Percentiles rank a stretch among this genome's conserved stretches.
These are phyloP conservation scores for Fagus crenata DNA, from an alignment of 306 rosid species.

Conservation along the genomic window DNA sequence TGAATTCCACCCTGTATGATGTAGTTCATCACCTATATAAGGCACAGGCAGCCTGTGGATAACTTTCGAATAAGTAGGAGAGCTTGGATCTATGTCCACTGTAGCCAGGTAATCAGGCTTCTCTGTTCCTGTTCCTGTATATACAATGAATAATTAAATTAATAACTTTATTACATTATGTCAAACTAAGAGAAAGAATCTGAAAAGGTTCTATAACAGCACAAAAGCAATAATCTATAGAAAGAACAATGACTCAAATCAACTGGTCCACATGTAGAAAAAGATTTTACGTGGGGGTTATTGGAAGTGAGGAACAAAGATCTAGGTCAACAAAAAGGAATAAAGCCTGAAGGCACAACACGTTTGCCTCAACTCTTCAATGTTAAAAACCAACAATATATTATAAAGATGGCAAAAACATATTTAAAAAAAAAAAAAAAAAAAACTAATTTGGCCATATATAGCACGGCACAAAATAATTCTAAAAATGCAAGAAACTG, in stretches of 20 bases:
- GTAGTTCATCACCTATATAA: conserved; percentile 78
- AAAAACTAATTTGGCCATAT: no score
- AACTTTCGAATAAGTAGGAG: conserved; percentile 81
- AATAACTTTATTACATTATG: background rate
- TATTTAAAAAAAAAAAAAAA: no score
- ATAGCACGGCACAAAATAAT: no score
- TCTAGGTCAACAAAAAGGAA: no score
- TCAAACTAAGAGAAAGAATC: background rate
- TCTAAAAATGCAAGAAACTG: background rate
- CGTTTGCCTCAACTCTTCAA: no score
- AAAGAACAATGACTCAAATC: background rate
- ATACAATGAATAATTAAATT: background rate
- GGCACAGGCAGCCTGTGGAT: conserved; percentile 72
- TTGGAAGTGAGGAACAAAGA: background rate
- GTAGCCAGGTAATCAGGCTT: conserved; percentile 96
- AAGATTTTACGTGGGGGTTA: background rate
- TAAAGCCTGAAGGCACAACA: no score
- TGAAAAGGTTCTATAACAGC: background rate
- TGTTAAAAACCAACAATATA: background rate
- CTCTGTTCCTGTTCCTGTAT: conserved; percentile 77
- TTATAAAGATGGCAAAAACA: background rate
- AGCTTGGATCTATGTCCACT: conserved; percentile 80
- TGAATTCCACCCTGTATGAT: conserved; percentile 91
- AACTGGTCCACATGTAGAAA: background rate
- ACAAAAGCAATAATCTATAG: background rate